Evolutionary conservation across 768 basidiomycete species (phyloP).

Genomic region (Tephrocybe sp.): DNA sequence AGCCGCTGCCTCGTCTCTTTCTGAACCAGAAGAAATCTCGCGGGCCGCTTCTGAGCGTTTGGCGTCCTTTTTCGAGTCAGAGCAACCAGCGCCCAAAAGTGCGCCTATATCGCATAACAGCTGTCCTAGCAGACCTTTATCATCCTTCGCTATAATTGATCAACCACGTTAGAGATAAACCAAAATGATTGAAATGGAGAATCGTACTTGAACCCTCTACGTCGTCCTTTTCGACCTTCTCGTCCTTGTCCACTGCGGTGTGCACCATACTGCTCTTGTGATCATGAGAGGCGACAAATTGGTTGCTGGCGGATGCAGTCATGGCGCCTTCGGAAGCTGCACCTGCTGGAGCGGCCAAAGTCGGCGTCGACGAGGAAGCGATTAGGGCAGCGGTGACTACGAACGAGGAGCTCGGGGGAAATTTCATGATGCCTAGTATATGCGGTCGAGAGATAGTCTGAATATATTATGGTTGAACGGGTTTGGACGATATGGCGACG

Average conservation of each 20-base stretch:
- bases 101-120: too few species aligned
- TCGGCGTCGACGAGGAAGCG: slow-evolving; percentile 34
- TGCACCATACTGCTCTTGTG: neutral
- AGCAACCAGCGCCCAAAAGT: too few species aligned
- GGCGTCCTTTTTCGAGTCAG: neutral
- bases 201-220: too few species aligned
- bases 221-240: neutral
- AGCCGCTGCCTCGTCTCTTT: neutral
- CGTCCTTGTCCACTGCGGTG: slow-evolving; percentile 4
- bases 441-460: too few species aligned
- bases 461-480: too few species aligned
- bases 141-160: too few species aligned
- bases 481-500: too few species aligned
- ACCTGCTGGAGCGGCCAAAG: slow-evolving; percentile 43
- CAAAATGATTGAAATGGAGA: neutral
- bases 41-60: neutral
- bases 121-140: too few species aligned
- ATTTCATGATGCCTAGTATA: neutral
- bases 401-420: neutral
- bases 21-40: neutral
- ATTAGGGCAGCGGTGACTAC: neutral
- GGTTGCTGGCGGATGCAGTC: slow-evolving; percentile 24
- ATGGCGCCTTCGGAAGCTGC: slow-evolving; percentile 28
- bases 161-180: too few species aligned
- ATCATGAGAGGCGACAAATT: slow-evolving; percentile 15